These are phyloP conservation scores for Chaetomium sp. DNA, from an alignment of 2,329 filamentous ascomycete species.

Conservation along the genomic window DNA sequence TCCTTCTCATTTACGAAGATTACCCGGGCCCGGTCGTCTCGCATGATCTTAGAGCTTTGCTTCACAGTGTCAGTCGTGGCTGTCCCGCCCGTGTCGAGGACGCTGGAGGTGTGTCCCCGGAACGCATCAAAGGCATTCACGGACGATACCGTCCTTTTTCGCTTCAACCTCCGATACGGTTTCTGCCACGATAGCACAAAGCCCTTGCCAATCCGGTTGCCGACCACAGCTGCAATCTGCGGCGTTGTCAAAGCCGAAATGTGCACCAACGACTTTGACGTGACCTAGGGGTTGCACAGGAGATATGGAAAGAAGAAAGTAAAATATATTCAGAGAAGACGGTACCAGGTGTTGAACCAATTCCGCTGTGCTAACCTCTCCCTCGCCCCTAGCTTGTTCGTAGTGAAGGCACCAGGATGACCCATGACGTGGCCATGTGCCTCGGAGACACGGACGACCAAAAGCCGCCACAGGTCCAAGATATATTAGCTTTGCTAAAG, in stretches of 20 bases:
- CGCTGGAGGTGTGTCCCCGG: conserved; percentile 67
- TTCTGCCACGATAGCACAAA: conserved; percentile 32
- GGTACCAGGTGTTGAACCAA: conserved; percentile 44
- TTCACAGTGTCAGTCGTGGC: conserved; percentile 77
- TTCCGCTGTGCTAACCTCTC: conserved; percentile 56
- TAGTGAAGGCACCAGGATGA: conserved; percentile 68
- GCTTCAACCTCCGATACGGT: conserved; percentile 33
- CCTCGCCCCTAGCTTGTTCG: conserved; percentile 57
- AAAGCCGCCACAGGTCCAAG: conserved; percentile 61
- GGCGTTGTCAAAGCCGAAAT: conserved; percentile 43
- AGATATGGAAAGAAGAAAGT: conserved; percentile 39
- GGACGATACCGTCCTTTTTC: conserved; percentile 64
- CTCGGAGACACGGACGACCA: conserved; percentile 62
- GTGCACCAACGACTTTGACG: conserved; percentile 32
- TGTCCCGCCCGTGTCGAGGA: conserved; percentile 85
- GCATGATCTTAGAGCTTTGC: conserved; percentile 65
- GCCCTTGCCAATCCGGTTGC: conserved; percentile 34
- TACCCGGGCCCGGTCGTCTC: conserved; percentile 64
- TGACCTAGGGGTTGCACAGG: conserved; percentile 20
- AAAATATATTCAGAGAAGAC: conserved; percentile 43
- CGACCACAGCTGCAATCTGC: conserved; percentile 31
- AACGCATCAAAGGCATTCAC: conserved; percentile 89
- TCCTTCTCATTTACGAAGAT: conserved; percentile 60
- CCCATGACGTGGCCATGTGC: conserved; percentile 64
- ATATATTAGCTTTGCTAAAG: neutral